Percentiles rank a stretch among this genome's conserved stretches.
Evolutionary conservation across 768 basidiomycete genomes (phyloP).

Genomic region (Hericium erinaceus): DNA sequence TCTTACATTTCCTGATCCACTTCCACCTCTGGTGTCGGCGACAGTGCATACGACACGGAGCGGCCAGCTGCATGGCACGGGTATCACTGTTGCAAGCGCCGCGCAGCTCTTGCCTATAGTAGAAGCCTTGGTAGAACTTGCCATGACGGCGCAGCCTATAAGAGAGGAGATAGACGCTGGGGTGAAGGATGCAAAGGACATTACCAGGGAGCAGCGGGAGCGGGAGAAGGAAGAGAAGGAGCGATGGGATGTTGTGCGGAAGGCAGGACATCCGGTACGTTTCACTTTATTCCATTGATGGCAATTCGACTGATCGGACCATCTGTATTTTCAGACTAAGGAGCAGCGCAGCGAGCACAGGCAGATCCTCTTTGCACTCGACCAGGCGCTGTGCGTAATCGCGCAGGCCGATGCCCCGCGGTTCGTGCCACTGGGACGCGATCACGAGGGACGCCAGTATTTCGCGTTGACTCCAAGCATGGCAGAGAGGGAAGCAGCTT

Average conservation of each 20-base stretch:
- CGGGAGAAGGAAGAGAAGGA: constrained; percentile 47
- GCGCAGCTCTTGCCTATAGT: constrained; percentile 64
- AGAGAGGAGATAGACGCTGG: constrained; percentile 57
- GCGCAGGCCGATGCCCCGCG: constrained; percentile 39
- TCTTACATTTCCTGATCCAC: constrained; percentile 37
- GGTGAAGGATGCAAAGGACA: constrained; percentile 44
- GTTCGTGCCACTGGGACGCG: constrained; percentile 55
- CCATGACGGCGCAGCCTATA: constrained; percentile 35
- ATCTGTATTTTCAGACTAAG: constrained; percentile 28
- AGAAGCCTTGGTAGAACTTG: constrained; percentile 44
- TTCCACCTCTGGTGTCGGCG: constrained; percentile 39
- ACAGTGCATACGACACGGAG: constrained; percentile 40
- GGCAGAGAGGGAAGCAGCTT: constrained; percentile 44
- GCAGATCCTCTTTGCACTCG: constrained; percentile 37
- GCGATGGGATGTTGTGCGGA: constrained; percentile 37
- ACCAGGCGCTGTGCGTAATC: constrained; percentile 46
- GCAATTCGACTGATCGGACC: neutral
- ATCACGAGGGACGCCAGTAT: constrained; percentile 57
- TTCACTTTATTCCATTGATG: neutral
- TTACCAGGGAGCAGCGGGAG: constrained; percentile 41
- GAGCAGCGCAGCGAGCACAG: constrained; percentile 39
- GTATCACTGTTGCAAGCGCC: constrained; percentile 30
- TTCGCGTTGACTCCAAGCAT: constrained; percentile 56
- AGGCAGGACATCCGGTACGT: constrained; percentile 11
- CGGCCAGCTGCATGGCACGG: constrained; percentile 4